Conservation (phyloP, 2,329 filamentous ascomycete genomes). For the Colletotrichum gloeosporioides region DNA sequence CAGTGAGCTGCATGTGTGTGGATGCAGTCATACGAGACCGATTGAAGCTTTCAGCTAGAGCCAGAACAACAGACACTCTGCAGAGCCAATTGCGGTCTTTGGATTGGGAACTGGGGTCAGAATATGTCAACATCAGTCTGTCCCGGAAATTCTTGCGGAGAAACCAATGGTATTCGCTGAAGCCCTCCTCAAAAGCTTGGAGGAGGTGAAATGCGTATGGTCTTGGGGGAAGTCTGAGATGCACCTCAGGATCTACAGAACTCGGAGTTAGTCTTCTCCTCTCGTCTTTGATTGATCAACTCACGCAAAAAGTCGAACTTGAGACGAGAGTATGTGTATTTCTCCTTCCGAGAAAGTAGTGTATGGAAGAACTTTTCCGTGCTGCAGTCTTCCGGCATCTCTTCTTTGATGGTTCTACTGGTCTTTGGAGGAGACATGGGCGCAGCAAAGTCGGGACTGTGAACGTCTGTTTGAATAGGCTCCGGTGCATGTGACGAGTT, state of each 20-base stretch:
- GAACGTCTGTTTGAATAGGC: not conserved
- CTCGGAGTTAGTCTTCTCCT: not conserved
- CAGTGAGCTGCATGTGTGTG: not conserved
- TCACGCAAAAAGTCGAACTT: constrained; percentile 24
- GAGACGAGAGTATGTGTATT: constrained; percentile 22
- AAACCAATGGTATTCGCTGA: constrained; percentile 26
- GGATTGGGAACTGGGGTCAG: constrained; percentile 19
- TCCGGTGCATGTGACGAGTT: not conserved
- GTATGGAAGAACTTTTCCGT: constrained; percentile 22
- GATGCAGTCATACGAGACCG: not conserved
- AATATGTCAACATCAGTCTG: constrained; percentile 18
- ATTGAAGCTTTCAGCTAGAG: constrained; percentile 23
- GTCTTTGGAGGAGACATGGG: not conserved
- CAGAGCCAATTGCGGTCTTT: constrained; percentile 25
- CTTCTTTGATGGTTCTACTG: not conserved
- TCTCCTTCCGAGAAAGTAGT: not conserved
- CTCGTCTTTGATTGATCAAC: not conserved
- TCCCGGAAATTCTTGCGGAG: constrained; percentile 18
- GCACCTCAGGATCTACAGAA: constrained; percentile 11
- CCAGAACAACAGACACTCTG: constrained; percentile 22
- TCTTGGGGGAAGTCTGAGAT: constrained; percentile 19
- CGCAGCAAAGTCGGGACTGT: not conserved
- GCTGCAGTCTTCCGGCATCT: constrained; percentile 17
- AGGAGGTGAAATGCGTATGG: constrained; percentile 22
- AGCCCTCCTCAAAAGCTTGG: constrained; percentile 22